Base-by-base conservation (phyloP, 768 basidiomycete genomes). In the Pisolithus tinctorius region DNA sequence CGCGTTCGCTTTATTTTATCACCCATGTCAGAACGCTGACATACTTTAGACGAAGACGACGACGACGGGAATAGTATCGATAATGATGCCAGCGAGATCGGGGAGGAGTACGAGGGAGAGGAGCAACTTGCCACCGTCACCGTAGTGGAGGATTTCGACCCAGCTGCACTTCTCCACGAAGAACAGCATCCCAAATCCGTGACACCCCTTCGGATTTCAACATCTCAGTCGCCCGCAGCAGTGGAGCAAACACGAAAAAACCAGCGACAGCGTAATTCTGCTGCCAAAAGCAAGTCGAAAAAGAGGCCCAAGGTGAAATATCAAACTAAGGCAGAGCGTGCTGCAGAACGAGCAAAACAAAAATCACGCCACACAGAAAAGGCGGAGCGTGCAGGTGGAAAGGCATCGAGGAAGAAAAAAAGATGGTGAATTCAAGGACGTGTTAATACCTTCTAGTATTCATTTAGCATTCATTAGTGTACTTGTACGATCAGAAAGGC, bases 81-180 rank as follows among this genome's bases (percentile, higher is more conserved):
- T 23, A 60, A 59, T 49, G 62, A 66, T 38, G 58, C 59, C 34
- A 59, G 68, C 63, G 55, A 68, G 8, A 72, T 75, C 48, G 83
- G 83, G 50, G 78, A 82, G 63, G 84, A 88, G 63, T 94, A 82
- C 57, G 85, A 88, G 59, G 85, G 86, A 57, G 90, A 92, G 60
- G 85, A 93, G 61, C 78, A 85, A 54, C 75, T 89, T 30, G 90
- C 93, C 42, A 91, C 88, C 16, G 93, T 96, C 42, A 93, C 92
- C 14, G 83, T 96, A 46, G 83, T 90, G 13, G 90, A 96, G 63
- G 91, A 96, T 64, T 90, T 95, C 65, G 90, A 94, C 64, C 82
- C 88, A 20, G 76, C 80, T 59, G 67, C 74, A 41, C 67, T 84
- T 63, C 73, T 79, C 30, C 77, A 82, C 55, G 82, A 74, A 6